A percentile compares a stretch with the other conserved stretches of the same genome.
Evolutionary conservation across 192 early-diverging fungal genomes (phyloP).

Genomic region (Backusella macrospora): DNA sequence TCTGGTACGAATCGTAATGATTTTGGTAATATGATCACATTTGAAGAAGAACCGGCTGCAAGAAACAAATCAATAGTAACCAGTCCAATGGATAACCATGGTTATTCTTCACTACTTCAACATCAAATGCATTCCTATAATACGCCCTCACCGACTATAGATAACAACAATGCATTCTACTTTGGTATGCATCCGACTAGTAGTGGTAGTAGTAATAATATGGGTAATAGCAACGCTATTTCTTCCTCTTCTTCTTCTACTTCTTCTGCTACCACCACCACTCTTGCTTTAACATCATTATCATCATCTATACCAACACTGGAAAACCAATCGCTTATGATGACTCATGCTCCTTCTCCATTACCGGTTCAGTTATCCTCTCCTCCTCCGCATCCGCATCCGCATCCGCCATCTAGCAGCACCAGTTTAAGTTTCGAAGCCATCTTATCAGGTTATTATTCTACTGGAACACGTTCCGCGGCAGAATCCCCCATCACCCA

Average conservation of each 20-base stretch:
- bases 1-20: not conserved
- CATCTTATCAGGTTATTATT: not conserved
- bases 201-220: not conserved
- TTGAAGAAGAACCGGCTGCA: not conserved
- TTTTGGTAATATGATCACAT: not conserved
- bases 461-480: not conserved
- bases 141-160: not conserved
- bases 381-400: too few relatives aligned
- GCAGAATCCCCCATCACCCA: not conserved
- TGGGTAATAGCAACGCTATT: not conserved
- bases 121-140: not conserved
- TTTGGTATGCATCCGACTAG: not conserved
- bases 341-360: not conserved
- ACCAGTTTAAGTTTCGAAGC: not conserved
- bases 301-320: not conserved
- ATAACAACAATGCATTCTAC: constrained; percentile 3
- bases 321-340: not conserved
- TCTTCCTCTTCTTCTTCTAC: not conserved
- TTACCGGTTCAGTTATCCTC: not conserved
- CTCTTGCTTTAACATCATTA: not conserved
- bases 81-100: too few relatives aligned
- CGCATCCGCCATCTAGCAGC: not conserved
- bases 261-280: not conserved
- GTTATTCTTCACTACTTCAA: not conserved
- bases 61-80: not conserved